A percentile compares a stretch with the other conserved stretches of the same genome.
These are phyloP conservation scores for Diaporthe eres DNA, from an alignment of 2,329 filamentous ascomycete species.

Conservation along the genomic window DNA sequence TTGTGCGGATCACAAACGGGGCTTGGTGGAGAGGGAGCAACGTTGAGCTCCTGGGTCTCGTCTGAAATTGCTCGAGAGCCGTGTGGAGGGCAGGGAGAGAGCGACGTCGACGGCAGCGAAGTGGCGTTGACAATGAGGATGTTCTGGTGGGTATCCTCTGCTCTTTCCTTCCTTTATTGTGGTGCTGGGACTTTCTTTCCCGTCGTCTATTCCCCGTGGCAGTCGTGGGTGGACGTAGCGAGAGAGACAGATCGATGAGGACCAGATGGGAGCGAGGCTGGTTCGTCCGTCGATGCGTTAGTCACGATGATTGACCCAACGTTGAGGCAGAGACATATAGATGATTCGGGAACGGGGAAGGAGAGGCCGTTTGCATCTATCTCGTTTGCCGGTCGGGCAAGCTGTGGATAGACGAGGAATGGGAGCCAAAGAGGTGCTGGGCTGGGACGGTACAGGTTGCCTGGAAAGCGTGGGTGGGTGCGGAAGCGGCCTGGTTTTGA, in stretches of 20 bases:
- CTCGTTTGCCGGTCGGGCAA: constrained; percentile 15
- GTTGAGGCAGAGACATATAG: neutral
- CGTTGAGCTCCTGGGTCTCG: neutral
- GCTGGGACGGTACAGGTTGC: constrained; percentile 23
- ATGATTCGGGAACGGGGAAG: constrained; percentile 1
- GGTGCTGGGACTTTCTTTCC: neutral
- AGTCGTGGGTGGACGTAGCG: constrained; percentile 7
- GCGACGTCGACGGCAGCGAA: neutral
- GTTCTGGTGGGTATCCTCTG: neutral
- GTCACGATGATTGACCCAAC: constrained; percentile 23
- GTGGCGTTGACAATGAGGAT: neutral
- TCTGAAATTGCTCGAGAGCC: neutral
- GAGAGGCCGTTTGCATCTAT: constrained; percentile 26
- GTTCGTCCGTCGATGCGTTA: neutral
- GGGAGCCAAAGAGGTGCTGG: constrained; percentile 32
- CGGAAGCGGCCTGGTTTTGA: constrained; percentile 42
- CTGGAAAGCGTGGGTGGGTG: constrained; percentile 38
- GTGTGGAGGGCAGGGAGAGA: neutral
- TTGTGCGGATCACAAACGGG: neutral
- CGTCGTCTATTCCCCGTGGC: neutral
- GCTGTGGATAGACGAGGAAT: constrained; percentile 34
- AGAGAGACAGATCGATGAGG: neutral
- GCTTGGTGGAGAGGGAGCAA: neutral
- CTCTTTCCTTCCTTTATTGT: constrained; percentile 26
- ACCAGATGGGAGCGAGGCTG: constrained; percentile 11